Conservation (phyloP, 1,139 yeast genomes). For the Spathaspora sp. region DNA sequence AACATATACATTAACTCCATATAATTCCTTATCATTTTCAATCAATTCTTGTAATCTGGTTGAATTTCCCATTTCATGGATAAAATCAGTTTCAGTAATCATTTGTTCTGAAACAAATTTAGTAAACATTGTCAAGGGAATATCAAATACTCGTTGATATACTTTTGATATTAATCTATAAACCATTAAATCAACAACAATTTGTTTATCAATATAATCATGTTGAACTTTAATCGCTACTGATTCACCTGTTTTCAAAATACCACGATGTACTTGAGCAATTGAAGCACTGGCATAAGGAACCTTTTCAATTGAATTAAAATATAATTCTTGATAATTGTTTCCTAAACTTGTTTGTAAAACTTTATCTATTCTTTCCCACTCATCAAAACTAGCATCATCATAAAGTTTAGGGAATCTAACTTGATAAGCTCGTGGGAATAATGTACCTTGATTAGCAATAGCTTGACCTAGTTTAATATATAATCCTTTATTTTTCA, state of each 20-base stretch:
- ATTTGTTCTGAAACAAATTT: constrained; percentile 58
- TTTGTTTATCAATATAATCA: constrained; percentile 55
- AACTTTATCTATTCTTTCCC: constrained; percentile 51
- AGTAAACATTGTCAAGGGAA: constrained; percentile 62
- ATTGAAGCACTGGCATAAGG: constrained; percentile 74
- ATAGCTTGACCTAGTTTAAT: constrained; percentile 76
- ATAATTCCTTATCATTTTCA: constrained; percentile 23
- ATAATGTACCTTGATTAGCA: constrained; percentile 66
- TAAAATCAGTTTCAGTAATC: constrained; percentile 61
- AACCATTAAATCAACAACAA: constrained; percentile 57
- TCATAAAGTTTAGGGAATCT: constrained; percentile 62
- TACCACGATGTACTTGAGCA: constrained; percentile 70
- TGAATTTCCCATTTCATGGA: constrained; percentile 55
- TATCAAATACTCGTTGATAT: constrained; percentile 59
- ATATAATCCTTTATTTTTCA: constrained; percentile 66
- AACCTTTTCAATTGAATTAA: constrained; percentile 45
- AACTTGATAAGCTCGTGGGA: constrained; percentile 62
- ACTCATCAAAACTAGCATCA: constrained; percentile 66
- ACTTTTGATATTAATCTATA: constrained; percentile 52
- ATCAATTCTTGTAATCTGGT: constrained; percentile 22
- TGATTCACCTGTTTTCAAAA: constrained; percentile 44
- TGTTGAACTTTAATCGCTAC: constrained; percentile 77
- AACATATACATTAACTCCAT: constrained; percentile 31
- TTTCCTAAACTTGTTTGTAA: constrained; percentile 47
- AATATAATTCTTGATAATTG: constrained; percentile 44